These are phyloP conservation scores for Fusarium falciforme DNA, from an alignment of 2,329 filamentous ascomycete species.

Conservation along the genomic window DNA sequence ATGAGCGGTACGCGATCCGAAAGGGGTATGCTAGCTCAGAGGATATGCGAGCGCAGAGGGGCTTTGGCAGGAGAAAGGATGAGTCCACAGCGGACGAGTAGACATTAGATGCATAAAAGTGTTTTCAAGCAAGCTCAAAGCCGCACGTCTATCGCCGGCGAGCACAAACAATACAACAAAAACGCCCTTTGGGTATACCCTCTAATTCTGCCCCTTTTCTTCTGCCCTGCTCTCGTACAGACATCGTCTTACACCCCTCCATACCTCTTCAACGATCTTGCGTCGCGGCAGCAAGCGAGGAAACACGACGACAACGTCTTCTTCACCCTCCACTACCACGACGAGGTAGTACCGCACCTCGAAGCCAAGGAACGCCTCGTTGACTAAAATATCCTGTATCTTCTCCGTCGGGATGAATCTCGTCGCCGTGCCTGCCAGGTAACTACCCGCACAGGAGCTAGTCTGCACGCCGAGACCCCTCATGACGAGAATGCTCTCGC, in stretches of 20 bases:
- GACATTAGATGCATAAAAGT: constrained; percentile 18
- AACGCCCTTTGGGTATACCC: constrained; percentile 14
- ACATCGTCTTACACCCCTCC: constrained; percentile 86
- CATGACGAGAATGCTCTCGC: constrained; percentile 90
- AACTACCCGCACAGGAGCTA: constrained; percentile 70
- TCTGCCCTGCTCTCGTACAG: constrained; percentile 70
- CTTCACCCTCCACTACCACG: constrained; percentile 89
- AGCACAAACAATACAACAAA: constrained; percentile 8
- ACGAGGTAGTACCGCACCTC: constrained; percentile 90
- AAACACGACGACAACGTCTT: constrained; percentile 94
- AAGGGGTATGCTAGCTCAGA: constrained; percentile 67
- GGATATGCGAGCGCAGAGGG: constrained; percentile 56
- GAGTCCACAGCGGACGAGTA: constrained; percentile 41
- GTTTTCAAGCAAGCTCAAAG: constrained; percentile 2
- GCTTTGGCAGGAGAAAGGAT: constrained; percentile 47
- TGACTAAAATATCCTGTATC: constrained; percentile 93
- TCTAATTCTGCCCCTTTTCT: constrained; percentile 42
- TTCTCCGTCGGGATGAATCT: constrained; percentile 86
- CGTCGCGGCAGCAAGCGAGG: constrained; percentile 80
- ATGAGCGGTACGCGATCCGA: constrained; percentile 70
- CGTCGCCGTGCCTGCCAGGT: constrained; percentile 64
- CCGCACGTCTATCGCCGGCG: neutral
- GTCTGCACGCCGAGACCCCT: constrained; percentile 93
- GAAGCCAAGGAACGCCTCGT: constrained; percentile 94
- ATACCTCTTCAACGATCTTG: constrained; percentile 85